A percentile compares a stretch with the other conserved stretches of the same genome.
These are phyloP conservation scores for Dothistroma septosporum DNA, from an alignment of 2,329 filamentous ascomycete genomes.

Conservation along the genomic window DNA sequence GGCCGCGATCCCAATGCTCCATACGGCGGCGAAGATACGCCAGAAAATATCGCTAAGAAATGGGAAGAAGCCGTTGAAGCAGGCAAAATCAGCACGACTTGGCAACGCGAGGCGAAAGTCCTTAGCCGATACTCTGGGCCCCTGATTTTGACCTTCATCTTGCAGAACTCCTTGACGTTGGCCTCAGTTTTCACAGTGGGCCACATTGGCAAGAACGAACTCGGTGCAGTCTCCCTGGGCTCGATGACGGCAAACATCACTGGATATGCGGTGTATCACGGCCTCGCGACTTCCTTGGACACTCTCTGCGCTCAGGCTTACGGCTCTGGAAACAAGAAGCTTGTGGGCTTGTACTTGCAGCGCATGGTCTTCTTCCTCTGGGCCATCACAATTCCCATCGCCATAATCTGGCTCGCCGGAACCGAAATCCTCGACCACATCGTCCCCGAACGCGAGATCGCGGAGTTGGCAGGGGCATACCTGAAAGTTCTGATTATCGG, in stretches of 20 bases:
- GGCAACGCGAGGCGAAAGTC: conserved; percentile 83
- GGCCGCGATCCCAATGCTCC: conserved; percentile 28
- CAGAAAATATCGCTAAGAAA: conserved; percentile 62
- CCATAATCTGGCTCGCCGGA: conserved; percentile 65
- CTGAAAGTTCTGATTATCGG: conserved; percentile 66
- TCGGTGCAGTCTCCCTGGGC: conserved; percentile 47
- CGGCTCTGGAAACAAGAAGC: conserved; percentile 80
- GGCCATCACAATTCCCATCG: conserved; percentile 67
- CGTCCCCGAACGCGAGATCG: conserved; percentile 68
- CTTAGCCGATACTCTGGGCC: conserved; percentile 50
- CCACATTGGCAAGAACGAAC: conserved; percentile 47
- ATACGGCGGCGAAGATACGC: conserved; percentile 47
- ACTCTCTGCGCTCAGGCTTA: conserved; percentile 93
- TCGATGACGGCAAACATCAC: conserved; percentile 50
- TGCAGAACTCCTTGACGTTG: conserved; percentile 48
- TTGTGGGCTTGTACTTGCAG: conserved; percentile 80
- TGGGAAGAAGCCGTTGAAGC: conserved; percentile 82
- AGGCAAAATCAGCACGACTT: conserved; percentile 81
- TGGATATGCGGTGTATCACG: conserved; percentile 47
- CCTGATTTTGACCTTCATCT: conserved; percentile 46
- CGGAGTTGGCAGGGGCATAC: conserved; percentile 67
- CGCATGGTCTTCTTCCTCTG: conserved; percentile 77
- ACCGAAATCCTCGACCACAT: conserved; percentile 60
- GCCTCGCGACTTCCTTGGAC: conserved; percentile 84
- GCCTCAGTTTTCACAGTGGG: conserved; percentile 49